Percentiles rank a stretch among this genome's conserved stretches.
phyloP scores from a whole-genome alignment of 129 eudicot species.

The Erigeron canadensis region DNA sequence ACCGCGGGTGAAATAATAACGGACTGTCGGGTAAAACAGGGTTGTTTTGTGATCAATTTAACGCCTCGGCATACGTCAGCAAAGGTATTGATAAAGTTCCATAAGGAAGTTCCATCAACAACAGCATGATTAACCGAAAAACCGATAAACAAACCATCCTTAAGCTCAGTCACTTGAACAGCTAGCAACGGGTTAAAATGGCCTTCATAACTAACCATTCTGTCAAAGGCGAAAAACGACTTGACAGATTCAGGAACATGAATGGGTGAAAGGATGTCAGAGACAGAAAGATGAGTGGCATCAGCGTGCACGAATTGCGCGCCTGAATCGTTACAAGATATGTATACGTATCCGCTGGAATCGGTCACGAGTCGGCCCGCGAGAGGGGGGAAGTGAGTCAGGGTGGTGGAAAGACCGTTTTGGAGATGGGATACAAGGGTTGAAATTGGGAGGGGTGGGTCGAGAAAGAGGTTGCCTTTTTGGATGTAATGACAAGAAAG shows the following conservation, averaged over 20 bases:
- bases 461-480: constrained; percentile 67
- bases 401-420: constrained; percentile 39
- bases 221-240: constrained; percentile 54
- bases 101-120: constrained; percentile 75
- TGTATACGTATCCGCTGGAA: constrained; percentile 53
- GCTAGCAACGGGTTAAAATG: constrained; percentile 68
- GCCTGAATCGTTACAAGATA: constrained; percentile 73
- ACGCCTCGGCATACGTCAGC: constrained; percentile 62
- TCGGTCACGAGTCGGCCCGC: constrained; percentile 77
- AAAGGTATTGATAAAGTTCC: constrained; percentile 77
- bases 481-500: constrained; percentile 85
- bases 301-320: constrained; percentile 59
- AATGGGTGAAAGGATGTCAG: constrained; percentile 37
- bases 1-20: constrained; percentile 56
- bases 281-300: constrained; percentile 33
- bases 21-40: constrained; percentile 59
- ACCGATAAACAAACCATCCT: constrained; percentile 71
- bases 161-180: constrained; percentile 69
- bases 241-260: constrained; percentile 58
- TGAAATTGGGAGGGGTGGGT: constrained; percentile 30
- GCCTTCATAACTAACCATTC: constrained; percentile 62
- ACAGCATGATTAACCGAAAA: constrained; percentile 80
- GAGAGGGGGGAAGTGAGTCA: constrained; percentile 67
- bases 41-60: constrained; percentile 34
- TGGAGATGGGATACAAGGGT: constrained; percentile 44